Evolutionary conservation across 2,329 filamentous ascomycete genomes (phyloP).

Genomic region (Hymenoscyphus fructigenus): DNA sequence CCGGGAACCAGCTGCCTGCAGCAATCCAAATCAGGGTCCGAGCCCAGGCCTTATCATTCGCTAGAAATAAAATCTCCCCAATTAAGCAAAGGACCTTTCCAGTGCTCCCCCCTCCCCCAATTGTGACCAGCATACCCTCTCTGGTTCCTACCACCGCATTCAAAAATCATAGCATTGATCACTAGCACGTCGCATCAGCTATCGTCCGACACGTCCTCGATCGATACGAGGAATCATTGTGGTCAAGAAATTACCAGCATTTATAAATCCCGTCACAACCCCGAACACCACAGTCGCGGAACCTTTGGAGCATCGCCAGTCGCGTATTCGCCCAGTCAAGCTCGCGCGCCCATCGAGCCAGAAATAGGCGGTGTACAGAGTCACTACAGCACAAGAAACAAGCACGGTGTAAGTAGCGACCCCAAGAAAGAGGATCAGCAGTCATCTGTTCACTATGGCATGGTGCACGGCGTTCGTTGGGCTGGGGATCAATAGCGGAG

Average conservation of each 20-base stretch:
- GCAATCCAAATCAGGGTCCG: not conserved
- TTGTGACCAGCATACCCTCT: not conserved
- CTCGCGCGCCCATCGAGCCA: constrained; percentile 10
- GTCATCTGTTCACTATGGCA: constrained; percentile 14
- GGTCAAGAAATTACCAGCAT: not conserved
- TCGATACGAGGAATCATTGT: not conserved
- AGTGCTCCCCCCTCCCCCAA: constrained; percentile 2
- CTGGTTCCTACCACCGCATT: not conserved
- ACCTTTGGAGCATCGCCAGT: constrained; percentile 12
- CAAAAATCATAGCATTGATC: constrained; percentile 10
- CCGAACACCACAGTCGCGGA: constrained; percentile 1
- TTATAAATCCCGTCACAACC: constrained; percentile 2
- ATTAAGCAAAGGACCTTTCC: not conserved
- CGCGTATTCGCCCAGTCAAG: constrained; percentile 15
- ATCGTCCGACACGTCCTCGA: not conserved
- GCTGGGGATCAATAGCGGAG: constrained; percentile 15
- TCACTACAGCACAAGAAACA: constrained; percentile 10
- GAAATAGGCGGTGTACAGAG: constrained; percentile 19
- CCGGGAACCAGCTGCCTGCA: not conserved
- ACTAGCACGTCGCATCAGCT: not conserved
- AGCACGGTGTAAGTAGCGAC: constrained; percentile 19
- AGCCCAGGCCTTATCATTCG: constrained; percentile 4
- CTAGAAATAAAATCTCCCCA: constrained; percentile 3
- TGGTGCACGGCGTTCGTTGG: not conserved
- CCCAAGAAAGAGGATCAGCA: constrained; percentile 9